Conservation (phyloP, 78 protist genomes). For the Capsaspora owczarzaki region DNA sequence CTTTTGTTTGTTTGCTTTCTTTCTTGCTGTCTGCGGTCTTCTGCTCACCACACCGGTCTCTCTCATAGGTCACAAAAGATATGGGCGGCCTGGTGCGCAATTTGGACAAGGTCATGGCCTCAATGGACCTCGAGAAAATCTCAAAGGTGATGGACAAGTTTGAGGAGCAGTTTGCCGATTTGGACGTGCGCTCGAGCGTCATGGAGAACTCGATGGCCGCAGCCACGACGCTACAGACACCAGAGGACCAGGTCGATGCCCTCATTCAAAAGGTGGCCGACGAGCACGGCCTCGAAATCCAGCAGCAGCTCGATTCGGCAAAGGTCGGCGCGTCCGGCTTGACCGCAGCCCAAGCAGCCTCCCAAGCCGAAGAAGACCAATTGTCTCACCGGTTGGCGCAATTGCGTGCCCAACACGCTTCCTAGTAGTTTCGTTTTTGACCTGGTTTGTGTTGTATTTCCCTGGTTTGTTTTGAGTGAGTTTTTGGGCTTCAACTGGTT, state of each 20-base stretch:
- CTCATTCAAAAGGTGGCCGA: constrained; percentile 84
- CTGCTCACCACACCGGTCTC: constrained; percentile 33
- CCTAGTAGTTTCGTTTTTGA: too few relatives aligned
- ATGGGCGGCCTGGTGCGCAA: constrained; percentile 71
- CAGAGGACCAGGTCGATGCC: constrained; percentile 80
- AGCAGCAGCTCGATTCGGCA: constrained; percentile 45
- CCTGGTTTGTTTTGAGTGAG: too few relatives aligned
- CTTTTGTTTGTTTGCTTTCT: neutral
- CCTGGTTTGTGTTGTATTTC: too few relatives aligned
- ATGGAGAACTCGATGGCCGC: constrained; percentile 78
- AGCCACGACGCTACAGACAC: constrained; percentile 68
- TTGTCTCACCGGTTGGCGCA: neutral
- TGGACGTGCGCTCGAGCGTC: constrained; percentile 79
- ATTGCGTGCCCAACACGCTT: neutral
- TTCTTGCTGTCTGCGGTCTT: neutral
- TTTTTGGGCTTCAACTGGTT: too few relatives aligned
- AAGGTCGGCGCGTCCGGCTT: neutral
- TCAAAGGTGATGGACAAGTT: constrained; percentile 85
- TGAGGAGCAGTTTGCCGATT: constrained; percentile 84
- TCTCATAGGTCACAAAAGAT: too few relatives aligned
- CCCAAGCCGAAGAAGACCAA: neutral
- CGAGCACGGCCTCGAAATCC: constrained; percentile 71
- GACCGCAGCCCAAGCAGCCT: neutral
- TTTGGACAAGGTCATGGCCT: constrained; percentile 74
- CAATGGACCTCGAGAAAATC: constrained; percentile 80